Conservation (phyloP, 352 stramenopile genomes). For the Hyaloperonospora arabidopsidis region DNA sequence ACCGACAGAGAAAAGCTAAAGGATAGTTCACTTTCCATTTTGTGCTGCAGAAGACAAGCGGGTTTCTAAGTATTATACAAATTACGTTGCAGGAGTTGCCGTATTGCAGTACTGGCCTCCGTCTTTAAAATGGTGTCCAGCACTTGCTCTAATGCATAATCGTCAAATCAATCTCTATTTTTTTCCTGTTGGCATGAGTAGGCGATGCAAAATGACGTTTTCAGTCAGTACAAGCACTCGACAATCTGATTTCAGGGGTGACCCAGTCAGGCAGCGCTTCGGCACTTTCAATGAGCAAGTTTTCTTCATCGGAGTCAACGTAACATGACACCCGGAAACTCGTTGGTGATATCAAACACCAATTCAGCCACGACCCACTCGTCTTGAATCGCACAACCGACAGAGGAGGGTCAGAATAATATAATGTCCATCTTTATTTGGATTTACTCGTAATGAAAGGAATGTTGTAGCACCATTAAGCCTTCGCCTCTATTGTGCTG, state of each 20-base stretch:
- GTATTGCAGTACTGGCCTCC: slow-evolving; percentile 32
- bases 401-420: slow-evolving; percentile 30
- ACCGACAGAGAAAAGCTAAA: no score
- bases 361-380: slow-evolving; percentile 58
- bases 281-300: slow-evolving; percentile 73
- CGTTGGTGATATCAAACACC: slow-evolving; percentile 37
- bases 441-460: slow-evolving; percentile 31
- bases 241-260: slow-evolving; percentile 42
- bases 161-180: slow-evolving; percentile 16
- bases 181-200: slow-evolving; percentile 7
- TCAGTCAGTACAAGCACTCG: slow-evolving; percentile 40
- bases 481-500: slow-evolving; percentile 28
- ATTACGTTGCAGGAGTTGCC: slow-evolving; percentile 34
- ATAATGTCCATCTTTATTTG: slow-evolving; percentile 17
- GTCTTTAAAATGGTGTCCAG: slow-evolving; percentile 16
- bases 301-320: slow-evolving; percentile 59
- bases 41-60: no score
- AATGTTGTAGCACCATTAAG: slow-evolving; percentile 51
- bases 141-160: slow-evolving; percentile 32
- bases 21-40: no score
- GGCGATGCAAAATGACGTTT: slow-evolving; percentile 38
- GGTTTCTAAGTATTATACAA: no score
- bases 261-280: slow-evolving; percentile 61
- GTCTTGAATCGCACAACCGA: slow-evolving; percentile 61
- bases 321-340: slow-evolving; percentile 29